Evolutionary conservation across 202 grass and related monocot species (phyloP).

Genomic region (Panicum hallii): DNA sequence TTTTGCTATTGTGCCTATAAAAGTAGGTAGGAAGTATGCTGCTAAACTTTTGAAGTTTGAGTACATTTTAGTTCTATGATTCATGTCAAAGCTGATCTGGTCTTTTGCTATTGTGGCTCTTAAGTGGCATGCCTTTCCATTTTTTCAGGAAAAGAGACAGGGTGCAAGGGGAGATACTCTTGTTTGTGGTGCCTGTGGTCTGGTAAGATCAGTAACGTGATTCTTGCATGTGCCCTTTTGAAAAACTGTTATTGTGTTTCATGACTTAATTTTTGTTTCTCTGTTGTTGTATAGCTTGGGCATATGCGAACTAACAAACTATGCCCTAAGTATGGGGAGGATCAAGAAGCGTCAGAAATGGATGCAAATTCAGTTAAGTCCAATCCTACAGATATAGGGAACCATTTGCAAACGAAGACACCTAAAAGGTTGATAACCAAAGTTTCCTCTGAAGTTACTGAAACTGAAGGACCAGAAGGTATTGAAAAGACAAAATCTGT

Average conservation of each 20-base stretch:
- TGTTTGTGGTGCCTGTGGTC: slow-evolving; percentile 94
- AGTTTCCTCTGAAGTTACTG: slow-evolving; percentile 64
- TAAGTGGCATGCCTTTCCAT: slow-evolving; percentile 44
- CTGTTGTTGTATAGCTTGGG: slow-evolving; percentile 67
- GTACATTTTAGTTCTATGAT: slow-evolving; percentile 18
- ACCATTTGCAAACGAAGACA: slow-evolving; percentile 64
- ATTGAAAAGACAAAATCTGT: slow-evolving; percentile 71
- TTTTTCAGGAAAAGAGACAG: slow-evolving; percentile 87
- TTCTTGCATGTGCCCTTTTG: slow-evolving; percentile 30
- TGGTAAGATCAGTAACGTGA: slow-evolving; percentile 58
- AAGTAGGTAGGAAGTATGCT: slow-evolving; percentile 20
- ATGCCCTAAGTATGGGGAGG: slow-evolving; percentile 91
- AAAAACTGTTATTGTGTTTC: slow-evolving; percentile 32
- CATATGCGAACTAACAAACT: slow-evolving; percentile 99
- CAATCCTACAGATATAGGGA: slow-evolving; percentile 64
- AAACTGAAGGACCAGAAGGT: slow-evolving; percentile 55
- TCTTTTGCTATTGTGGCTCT: slow-evolving; percentile 39
- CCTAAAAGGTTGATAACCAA: slow-evolving; percentile 76
- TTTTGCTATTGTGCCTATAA: slow-evolving; percentile 23
- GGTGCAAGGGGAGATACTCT: slow-evolving; percentile 77
- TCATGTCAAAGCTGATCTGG: slow-evolving; percentile 28
- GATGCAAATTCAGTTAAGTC: slow-evolving; percentile 57
- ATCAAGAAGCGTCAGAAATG: slow-evolving; percentile 67
- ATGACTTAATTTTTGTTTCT: slow-evolving; percentile 13
- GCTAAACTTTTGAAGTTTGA: slow-evolving; percentile 24